Evolutionary conservation across 805 yeast species (phyloP), one percentile per base, ranked within the genome.

Genomic region (Wickerhamiella slavikovae): DNA sequence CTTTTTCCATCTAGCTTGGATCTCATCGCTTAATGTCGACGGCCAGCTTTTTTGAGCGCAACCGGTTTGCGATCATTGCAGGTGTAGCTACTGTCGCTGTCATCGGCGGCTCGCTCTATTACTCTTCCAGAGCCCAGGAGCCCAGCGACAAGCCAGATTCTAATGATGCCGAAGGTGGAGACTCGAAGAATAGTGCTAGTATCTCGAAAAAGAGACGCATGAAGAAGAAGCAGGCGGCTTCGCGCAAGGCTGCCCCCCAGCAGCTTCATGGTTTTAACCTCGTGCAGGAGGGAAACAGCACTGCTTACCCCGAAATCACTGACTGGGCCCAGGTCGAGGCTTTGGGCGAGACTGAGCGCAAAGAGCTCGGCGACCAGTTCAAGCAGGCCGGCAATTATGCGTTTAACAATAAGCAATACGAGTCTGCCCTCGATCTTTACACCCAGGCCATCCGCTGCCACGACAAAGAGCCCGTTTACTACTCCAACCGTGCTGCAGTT

Each of bases 401-500:
- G 34, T 89, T 78, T 62, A 76, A 73, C 52, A 46, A 48, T 20
- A 74, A 77, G 54, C 59, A 74, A 30, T 77, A 62, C 47, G 63
- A 68, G 31, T 62, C 63, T n/a, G 96, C 96, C 25, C 67, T 82
- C 44, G 68, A 65, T 26, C 73, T 63, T 52, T 89, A 89, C 59
- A 52, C 78, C 25, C 68, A 66, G 33, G 96, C 98, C 8, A 60
- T 89, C 41, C 49, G 60, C 31, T 61, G 79, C 47, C 73, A 74
- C 48, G 54, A 62, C 41, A 38, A 37, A 24, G 95, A 89, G 53
- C 82, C 95, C 4, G 76, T 83, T 21, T 89, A 66, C 57, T 85
- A 73, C 58, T 80, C 95, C 37, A 89, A 89, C 62, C 71, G 95
- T 55, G 82, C 96, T 17, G 98, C 98, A 12, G 85, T 94, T 55